These are phyloP conservation scores for Brassica balearica DNA, from an alignment of 441 rosid genomes.

Conservation along the genomic window DNA sequence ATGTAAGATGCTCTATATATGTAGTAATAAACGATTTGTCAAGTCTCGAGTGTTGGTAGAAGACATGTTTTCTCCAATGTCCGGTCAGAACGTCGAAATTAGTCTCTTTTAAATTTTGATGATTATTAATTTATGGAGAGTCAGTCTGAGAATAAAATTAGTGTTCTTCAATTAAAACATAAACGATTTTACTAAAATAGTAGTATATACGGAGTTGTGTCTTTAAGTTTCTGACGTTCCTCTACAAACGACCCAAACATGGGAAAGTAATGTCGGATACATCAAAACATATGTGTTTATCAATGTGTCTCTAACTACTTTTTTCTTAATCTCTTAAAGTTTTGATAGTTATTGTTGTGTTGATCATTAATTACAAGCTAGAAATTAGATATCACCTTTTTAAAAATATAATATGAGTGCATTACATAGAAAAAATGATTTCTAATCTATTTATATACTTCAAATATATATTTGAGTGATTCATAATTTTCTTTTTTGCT, in stretches of 20 bases:
- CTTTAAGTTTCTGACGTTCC: slow-evolving; percentile 5
- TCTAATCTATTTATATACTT: too few species aligned
- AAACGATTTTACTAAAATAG: not conserved
- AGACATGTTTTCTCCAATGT: slow-evolving; percentile 33
- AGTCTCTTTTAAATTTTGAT: slow-evolving; percentile 8
- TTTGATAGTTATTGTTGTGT: not conserved
- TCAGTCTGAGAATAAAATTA: not conserved
- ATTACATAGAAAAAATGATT: too few species aligned
- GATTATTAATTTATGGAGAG: not conserved
- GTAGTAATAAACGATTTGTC: slow-evolving; percentile 12
- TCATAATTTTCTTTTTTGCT: too few species aligned
- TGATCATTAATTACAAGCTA: not conserved
- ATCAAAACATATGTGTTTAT: not conserved
- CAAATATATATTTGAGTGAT: too few species aligned
- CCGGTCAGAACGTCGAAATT: slow-evolving; percentile 16
- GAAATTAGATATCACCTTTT: too few species aligned
- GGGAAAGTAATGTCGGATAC: slow-evolving; percentile 11
- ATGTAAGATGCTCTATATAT: too few species aligned
- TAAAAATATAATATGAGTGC: too few species aligned
- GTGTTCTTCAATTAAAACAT: not conserved
- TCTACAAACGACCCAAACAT: slow-evolving; percentile 29
- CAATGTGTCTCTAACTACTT: not conserved
- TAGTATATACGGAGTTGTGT: not conserved
- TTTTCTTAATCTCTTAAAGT: not conserved
- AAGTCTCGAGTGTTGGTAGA: slow-evolving; percentile 15